Conservation (phyloP, 2,329 filamentous ascomycete species). For the Fragosphaeria purpurea region DNA sequence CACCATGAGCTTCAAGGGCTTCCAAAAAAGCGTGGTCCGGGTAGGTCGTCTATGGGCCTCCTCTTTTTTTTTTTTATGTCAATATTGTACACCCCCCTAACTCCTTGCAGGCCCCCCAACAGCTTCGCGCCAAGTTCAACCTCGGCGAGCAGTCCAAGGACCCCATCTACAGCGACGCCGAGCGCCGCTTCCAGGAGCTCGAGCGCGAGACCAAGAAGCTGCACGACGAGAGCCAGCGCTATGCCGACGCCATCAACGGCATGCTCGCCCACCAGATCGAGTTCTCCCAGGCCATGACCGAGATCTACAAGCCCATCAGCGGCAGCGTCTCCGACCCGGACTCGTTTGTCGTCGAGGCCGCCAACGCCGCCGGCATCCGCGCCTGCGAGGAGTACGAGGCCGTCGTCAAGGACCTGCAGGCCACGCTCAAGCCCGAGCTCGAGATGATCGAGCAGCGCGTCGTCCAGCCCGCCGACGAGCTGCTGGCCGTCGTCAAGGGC, state of each 20-base stretch:
- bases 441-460: slow-evolving; percentile 95
- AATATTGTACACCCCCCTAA: background rate
- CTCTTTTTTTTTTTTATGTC: background rate
- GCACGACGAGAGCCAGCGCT: slow-evolving; percentile 94
- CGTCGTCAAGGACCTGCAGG: slow-evolving; percentile 82
- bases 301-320: slow-evolving; percentile 97
- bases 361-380: slow-evolving; percentile 84
- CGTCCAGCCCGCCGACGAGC: slow-evolving; percentile 84
- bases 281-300: slow-evolving; percentile 90
- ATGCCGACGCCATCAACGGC: slow-evolving; percentile 94
- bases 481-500: slow-evolving; percentile 89
- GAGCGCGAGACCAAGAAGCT: slow-evolving; percentile 94
- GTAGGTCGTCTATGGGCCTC: slow-evolving; percentile 38
- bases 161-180: slow-evolving; percentile 86
- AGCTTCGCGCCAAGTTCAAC: slow-evolving; percentile 85
- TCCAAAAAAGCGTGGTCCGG: slow-evolving; percentile 79
- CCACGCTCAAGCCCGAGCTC: slow-evolving; percentile 78
- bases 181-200: slow-evolving; percentile 86
- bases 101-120: slow-evolving; percentile 64
- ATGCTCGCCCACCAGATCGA: slow-evolving; percentile 98
- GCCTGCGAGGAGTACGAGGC: slow-evolving; percentile 95
- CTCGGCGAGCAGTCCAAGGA: slow-evolving; percentile 94
- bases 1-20: slow-evolving; percentile 91
- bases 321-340: slow-evolving; percentile 90
- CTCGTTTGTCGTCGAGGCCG: slow-evolving; percentile 68